Conservation (phyloP, 345 rosid genomes). For the Sonneratia caseolaris region DNA sequence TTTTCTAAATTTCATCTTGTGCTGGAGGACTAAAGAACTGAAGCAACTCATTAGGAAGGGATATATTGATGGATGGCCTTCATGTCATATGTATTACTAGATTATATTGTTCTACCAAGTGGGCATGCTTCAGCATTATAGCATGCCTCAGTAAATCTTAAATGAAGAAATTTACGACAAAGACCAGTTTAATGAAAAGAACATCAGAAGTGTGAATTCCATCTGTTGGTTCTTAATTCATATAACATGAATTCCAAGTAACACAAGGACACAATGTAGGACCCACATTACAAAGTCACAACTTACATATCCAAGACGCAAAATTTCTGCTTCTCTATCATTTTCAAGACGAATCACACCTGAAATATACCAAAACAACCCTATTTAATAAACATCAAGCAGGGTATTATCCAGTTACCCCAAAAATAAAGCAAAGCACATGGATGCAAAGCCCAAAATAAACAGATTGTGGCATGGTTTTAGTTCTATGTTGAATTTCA, state of each 20-base stretch:
- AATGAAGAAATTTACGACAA: neutral
- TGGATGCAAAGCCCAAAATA: neutral
- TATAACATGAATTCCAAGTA: neutral
- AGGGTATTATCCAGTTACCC: neutral
- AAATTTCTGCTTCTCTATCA: conserved; percentile 68
- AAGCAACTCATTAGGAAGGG: neutral
- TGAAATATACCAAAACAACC: conserved; percentile 22
- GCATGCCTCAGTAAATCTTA: neutral
- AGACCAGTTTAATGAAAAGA: neutral
- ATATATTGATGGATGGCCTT: neutral
- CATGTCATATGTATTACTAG: neutral
- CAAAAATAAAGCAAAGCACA: neutral
- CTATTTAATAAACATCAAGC: neutral
- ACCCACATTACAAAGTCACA: conserved; percentile 6
- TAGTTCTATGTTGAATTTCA: neutral
- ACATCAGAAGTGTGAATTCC: neutral
- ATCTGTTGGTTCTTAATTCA: neutral
- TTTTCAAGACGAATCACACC: conserved; percentile 55
- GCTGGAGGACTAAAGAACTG: neutral
- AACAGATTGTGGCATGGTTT: neutral
- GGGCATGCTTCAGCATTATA: neutral
- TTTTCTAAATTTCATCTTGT: neutral
- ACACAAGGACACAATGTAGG: neutral
- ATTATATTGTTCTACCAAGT: neutral
- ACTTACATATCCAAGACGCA: conserved; percentile 87